These are phyloP conservation scores for Chalaropsis ovoidea DNA, from an alignment of 2,329 filamentous ascomycete species.

Conservation along the genomic window DNA sequence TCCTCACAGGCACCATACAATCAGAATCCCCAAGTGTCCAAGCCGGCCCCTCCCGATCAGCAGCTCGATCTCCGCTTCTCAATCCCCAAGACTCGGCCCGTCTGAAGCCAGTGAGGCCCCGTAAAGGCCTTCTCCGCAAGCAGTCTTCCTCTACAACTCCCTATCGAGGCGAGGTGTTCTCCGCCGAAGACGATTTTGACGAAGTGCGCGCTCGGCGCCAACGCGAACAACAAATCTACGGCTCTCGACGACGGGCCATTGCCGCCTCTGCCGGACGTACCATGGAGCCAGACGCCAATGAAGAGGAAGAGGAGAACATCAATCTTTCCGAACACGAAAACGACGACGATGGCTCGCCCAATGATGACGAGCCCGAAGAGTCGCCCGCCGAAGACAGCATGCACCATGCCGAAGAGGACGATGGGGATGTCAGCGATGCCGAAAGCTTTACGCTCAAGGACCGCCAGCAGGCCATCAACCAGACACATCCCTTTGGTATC, in stretches of 20 bases:
- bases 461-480: conserved; percentile 93
- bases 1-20: conserved; percentile 32
- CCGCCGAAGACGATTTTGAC: conserved; percentile 73
- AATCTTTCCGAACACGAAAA: conserved; percentile 27
- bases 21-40: conserved; percentile 33
- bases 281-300: conserved; percentile 34
- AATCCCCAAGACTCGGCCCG: conserved; percentile 41
- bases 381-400: conserved; percentile 34
- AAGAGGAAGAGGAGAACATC: conserved; percentile 33
- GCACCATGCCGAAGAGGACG: conserved; percentile 52
- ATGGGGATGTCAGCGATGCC: conserved; percentile 71
- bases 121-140: conserved; percentile 51
- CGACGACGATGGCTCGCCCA: conserved; percentile 27
- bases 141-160: conserved; percentile 63
- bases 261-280: conserved; percentile 28
- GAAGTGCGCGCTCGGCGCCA: conserved; percentile 66
- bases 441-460: conserved; percentile 98
- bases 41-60: conserved; percentile 35
- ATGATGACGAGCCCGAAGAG: conserved; percentile 29
- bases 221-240: conserved; percentile 31
- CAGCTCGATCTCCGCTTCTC: conserved; percentile 39
- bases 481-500: conserved; percentile 97
- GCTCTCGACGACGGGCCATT: conserved; percentile 33
- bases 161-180: conserved; percentile 76
- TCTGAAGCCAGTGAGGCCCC: conserved; percentile 49